phyloP scores from a whole-genome alignment of 1,139 yeast genomes.

The Blastobotrys serpentis region DNA sequence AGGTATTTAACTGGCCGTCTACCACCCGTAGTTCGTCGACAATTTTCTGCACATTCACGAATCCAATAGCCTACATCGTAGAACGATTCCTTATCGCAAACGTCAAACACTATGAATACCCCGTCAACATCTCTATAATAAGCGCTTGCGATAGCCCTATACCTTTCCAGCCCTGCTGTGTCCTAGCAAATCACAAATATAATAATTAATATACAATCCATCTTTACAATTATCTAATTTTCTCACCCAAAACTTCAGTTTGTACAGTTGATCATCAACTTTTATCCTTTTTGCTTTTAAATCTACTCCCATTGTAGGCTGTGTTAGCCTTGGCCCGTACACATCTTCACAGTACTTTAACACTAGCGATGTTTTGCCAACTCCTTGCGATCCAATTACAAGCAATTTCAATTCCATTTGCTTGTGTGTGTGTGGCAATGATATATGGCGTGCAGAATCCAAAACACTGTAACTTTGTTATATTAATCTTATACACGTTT shows the following conservation, averaged over 20 bases:
- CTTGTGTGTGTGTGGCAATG: not conserved
- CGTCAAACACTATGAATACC: constrained; percentile 15
- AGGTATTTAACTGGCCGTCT: constrained; percentile 38
- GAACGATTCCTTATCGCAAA: constrained; percentile 12
- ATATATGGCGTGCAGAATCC: not conserved
- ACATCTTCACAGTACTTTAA: constrained; percentile 8
- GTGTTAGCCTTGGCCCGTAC: not conserved
- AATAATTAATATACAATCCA: too few species aligned
- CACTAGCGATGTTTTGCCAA: constrained; percentile 13
- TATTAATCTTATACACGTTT: too few species aligned
- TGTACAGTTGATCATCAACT: constrained; percentile 10
- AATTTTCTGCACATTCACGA: constrained; percentile 18
- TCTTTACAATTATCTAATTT: too few species aligned
- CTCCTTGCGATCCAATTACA: constrained; percentile 14
- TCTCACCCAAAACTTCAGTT: constrained; percentile 19
- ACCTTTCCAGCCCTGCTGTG: constrained; percentile 18
- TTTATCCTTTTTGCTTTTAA: constrained; percentile 11
- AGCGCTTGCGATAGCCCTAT: constrained; percentile 15
- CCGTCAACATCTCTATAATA: constrained; percentile 18
- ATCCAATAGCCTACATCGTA: constrained; percentile 22
- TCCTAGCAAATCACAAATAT: constrained; percentile 12
- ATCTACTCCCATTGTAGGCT: constrained; percentile 16
- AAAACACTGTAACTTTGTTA: not conserved
- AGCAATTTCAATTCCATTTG: constrained; percentile 12
- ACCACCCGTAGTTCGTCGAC: constrained; percentile 6